Evolutionary conservation across 2,329 filamentous ascomycete genomes (phyloP).

Genomic region (Colletotrichum simmondsii): DNA sequence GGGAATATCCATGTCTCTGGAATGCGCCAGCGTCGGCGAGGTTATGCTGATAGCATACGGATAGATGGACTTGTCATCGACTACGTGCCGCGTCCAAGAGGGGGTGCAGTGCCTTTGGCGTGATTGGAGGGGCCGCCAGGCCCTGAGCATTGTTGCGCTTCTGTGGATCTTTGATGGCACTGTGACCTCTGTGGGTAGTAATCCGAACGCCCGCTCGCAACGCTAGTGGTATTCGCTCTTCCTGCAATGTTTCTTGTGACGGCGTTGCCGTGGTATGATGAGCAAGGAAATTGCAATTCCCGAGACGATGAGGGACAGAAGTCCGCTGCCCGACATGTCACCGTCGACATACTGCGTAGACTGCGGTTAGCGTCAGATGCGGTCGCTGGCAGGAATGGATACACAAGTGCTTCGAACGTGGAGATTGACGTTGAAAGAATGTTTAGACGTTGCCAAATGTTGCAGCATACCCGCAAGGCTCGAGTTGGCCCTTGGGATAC

Average conservation of each 20-base stretch:
- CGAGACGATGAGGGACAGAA: not conserved
- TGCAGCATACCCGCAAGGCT: not conserved
- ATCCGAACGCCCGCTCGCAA: constrained; percentile 25
- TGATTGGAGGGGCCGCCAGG: constrained; percentile 21
- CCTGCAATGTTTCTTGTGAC: constrained; percentile 12
- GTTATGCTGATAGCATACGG: constrained; percentile 1
- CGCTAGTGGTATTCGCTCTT: constrained; percentile 24
- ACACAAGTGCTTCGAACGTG: not conserved
- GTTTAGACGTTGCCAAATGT: not conserved
- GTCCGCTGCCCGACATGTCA: not conserved
- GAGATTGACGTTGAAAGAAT: not conserved
- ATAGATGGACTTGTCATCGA: constrained; percentile 20
- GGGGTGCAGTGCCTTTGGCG: not conserved
- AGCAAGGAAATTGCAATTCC: not conserved
- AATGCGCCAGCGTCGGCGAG: constrained; percentile 4
- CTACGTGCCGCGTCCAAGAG: not conserved
- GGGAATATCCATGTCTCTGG: constrained; percentile 6
- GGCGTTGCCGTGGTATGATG: not conserved
- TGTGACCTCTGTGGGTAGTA: constrained; percentile 15
- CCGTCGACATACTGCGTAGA: not conserved
- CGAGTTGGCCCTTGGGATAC: not conserved
- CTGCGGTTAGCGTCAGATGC: not conserved
- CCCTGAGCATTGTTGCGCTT: not conserved
- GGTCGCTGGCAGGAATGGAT: not conserved
- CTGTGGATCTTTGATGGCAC: constrained; percentile 8